phyloP scores from a whole-genome alignment of 768 basidiomycete genomes.

The Suillus plorans region DNA sequence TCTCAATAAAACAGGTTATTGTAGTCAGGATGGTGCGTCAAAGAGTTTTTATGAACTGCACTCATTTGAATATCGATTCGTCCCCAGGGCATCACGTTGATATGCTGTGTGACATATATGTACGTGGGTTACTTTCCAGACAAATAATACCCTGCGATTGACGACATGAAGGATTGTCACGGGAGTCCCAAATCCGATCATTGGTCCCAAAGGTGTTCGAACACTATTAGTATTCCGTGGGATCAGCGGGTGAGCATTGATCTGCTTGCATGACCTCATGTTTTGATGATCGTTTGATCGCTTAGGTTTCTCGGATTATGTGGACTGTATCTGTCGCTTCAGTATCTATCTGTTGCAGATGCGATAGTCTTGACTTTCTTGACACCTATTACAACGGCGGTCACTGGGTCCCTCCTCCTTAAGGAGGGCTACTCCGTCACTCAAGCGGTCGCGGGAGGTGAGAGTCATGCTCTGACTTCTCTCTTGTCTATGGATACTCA shows the following conservation, averaged over 20 bases:
- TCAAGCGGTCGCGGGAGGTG: constrained; percentile 57
- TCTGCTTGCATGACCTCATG: neutral
- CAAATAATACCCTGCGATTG: neutral
- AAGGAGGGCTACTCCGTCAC: constrained; percentile 55
- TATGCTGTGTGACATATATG: constrained; percentile 55
- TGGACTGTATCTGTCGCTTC: constrained; percentile 65
- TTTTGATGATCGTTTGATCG: neutral
- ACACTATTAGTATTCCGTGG: constrained; percentile 57
- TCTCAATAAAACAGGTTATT: constrained; percentile 41
- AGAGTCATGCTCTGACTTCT: constrained; percentile 9
- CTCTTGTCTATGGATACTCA: neutral
- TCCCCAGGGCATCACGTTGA: constrained; percentile 48
- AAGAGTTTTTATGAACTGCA: neutral
- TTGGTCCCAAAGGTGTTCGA: constrained; percentile 72
- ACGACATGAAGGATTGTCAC: constrained; percentile 32
- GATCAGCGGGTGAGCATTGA: constrained; percentile 49
- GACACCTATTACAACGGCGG: constrained; percentile 61
- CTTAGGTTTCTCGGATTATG: constrained; percentile 70
- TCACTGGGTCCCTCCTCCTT: constrained; percentile 63
- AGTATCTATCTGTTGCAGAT: constrained; percentile 77
- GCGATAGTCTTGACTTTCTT: constrained; percentile 77
- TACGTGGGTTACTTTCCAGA: constrained; percentile 20
- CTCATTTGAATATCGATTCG: neutral
- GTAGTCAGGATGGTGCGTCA: constrained; percentile 55
- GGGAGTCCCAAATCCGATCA: constrained; percentile 54